phyloP scores from a whole-genome alignment of 2,329 filamentous ascomycete species.

The Aureobasidium sp. region DNA sequence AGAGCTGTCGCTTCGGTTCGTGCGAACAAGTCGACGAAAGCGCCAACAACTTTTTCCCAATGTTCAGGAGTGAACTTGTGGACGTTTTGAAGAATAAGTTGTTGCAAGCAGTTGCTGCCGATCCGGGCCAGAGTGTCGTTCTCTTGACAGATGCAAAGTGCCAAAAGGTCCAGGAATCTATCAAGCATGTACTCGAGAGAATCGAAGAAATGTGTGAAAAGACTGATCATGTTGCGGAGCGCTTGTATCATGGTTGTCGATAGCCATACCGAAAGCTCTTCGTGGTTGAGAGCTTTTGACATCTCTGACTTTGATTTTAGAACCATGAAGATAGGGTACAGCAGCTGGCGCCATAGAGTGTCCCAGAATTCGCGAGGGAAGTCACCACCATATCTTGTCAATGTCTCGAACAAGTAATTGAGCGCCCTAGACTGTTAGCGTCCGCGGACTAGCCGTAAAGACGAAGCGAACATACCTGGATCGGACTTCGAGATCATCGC shows the following conservation, averaged over 20 bases:
- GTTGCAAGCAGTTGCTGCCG: constrained; percentile 94
- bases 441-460: background rate
- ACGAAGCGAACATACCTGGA: constrained; percentile 40
- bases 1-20: constrained; percentile 90
- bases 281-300: constrained; percentile 88
- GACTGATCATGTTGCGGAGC: constrained; percentile 92
- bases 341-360: constrained; percentile 89
- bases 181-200: constrained; percentile 96
- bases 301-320: constrained; percentile 93
- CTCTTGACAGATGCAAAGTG: constrained; percentile 95
- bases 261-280: constrained; percentile 96
- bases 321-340: constrained; percentile 98
- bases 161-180: constrained; percentile 88
- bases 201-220: constrained; percentile 98
- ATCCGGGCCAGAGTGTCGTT: constrained; percentile 98
- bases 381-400: constrained; percentile 81
- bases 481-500: constrained; percentile 93
- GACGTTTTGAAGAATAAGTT: constrained; percentile 93
- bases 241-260: constrained; percentile 99
- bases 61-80: constrained; percentile 79
- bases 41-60: constrained; percentile 89
- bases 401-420: constrained; percentile 92
- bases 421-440: constrained; percentile 50
- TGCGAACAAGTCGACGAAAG: constrained; percentile 93
- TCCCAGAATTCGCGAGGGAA: constrained; percentile 98